Evolutionary conservation across 352 stramenopile species (phyloP).

Genomic region (Paralagenidium karlingii): DNA sequence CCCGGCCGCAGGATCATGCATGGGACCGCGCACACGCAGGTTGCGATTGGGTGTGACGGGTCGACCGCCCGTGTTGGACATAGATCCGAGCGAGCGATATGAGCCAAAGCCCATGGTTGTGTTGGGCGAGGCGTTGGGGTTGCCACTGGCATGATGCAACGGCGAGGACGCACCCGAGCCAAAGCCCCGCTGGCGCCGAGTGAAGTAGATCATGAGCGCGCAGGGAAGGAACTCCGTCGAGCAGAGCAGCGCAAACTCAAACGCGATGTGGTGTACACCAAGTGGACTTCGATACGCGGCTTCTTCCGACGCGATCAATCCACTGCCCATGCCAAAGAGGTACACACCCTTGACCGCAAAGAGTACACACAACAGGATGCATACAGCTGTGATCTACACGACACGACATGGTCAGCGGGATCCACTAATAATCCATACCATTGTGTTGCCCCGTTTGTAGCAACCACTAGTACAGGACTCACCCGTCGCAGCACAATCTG

Average conservation of each 20-base stretch:
- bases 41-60: no score
- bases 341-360: slow-evolving; percentile 58
- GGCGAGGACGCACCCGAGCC: no score
- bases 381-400: slow-evolving; percentile 61
- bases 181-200: slow-evolving; percentile 16
- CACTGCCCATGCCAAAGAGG: slow-evolving; percentile 52
- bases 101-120: no score
- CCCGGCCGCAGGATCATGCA: no score
- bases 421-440: not conserved
- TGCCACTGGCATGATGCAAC: no score
- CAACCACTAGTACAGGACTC: slow-evolving; percentile 5
- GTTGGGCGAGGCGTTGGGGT: no score
- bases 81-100: no score
- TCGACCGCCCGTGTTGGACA: no score
- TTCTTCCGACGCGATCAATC: slow-evolving; percentile 44
- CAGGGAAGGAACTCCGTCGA: slow-evolving; percentile 60
- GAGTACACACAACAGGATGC: slow-evolving; percentile 51
- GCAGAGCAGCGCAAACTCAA: slow-evolving; percentile 62
- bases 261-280: slow-evolving; percentile 52
- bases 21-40: no score
- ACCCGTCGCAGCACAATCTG: slow-evolving; percentile 56
- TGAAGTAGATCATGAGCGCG: slow-evolving; percentile 55
- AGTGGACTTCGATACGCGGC: slow-evolving; percentile 43
- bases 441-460: slow-evolving; percentile 3
- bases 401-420: not conserved